Base-by-base conservation (phyloP, 495 filamentous ascomycete genomes). In the Talaromyces adpressus region DNA sequence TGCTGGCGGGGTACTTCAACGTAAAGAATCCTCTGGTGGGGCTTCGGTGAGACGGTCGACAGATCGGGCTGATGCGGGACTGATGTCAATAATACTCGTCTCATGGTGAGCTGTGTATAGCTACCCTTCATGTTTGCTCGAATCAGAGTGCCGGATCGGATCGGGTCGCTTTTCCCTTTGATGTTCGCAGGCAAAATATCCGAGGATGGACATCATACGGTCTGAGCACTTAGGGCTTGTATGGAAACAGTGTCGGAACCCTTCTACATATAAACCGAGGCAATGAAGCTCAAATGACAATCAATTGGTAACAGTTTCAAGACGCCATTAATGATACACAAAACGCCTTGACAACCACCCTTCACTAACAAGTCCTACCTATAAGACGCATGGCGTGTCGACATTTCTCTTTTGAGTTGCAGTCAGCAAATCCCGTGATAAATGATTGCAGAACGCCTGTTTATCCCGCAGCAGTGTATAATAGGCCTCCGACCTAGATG, bases 61-160 rank as follows among this genome's bases (percentile, higher is more conserved):
- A 49, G 45, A 69, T 77, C 77, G 76, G 78, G 74, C 76, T 78
- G 73, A 76, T 77, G 75, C 78, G 78, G 78, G 73, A 77, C 75
- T 78, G 76, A 81, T 77, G 75, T 77, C 75, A 81, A 67, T 71
- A 81, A 66, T 71, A 63, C 20, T 56, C 52, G 20, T 56, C 18
- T 56, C 71, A 73, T 49, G 7, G n/a, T 4, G 18, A 20, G 45
- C 45, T 49, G 45, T 18, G n/a, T 49, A 49, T 18, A 18, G 45
- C 45, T 49, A 49, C n/a, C 6, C 2, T 16, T n/a, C n/a, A n/a
- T n/a, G n/a, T n/a, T 54, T 22, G n/a, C 20, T 54, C 51, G 6
- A 54, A 54, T 25, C 51, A 29, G 12, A 20, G 23, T n/a, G 23
- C 20, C 51, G 51, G 51, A 54, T 14, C 18, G 51, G 51, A 54